Conservation (phyloP, 2,329 filamentous ascomycete species). For the Pseudonectria foliicola region DNA sequence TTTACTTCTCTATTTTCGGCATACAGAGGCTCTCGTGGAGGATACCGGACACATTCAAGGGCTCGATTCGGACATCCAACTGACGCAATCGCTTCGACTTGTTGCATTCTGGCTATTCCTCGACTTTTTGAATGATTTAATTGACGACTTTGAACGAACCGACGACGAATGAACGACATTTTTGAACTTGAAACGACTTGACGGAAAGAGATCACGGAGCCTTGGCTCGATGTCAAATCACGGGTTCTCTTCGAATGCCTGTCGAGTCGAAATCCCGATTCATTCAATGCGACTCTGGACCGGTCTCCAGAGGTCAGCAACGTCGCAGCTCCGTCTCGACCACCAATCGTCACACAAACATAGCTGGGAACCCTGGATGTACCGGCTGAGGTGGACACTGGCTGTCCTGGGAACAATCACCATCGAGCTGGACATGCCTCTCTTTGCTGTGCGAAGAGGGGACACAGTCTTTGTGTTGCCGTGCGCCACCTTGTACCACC, state of each 20-base stretch:
- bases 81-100: slow-evolving; percentile 8
- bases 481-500: slow-evolving; percentile 11
- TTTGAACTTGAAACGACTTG: slow-evolving; percentile 26
- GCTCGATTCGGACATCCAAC: slow-evolving; percentile 33
- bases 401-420: slow-evolving; percentile 35
- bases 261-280: slow-evolving; percentile 19
- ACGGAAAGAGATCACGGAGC: slow-evolving; percentile 21
- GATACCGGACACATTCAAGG: slow-evolving; percentile 20
- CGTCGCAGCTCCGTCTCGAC: slow-evolving; percentile 23
- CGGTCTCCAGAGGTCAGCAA: slow-evolving; percentile 19
- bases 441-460: slow-evolving; percentile 27
- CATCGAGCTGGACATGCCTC: slow-evolving; percentile 22
- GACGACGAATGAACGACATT: slow-evolving; percentile 30
- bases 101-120: slow-evolving; percentile 36
- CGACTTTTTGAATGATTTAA: slow-evolving; percentile 29
- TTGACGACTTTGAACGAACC: slow-evolving; percentile 37
- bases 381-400: slow-evolving; percentile 33
- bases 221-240: slow-evolving; percentile 28
- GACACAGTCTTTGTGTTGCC: slow-evolving; percentile 17
- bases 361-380: slow-evolving; percentile 34
- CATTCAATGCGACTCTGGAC: slow-evolving; percentile 24
- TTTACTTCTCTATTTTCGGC: slow-evolving; percentile 18
- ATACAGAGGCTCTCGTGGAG: slow-evolving; percentile 22
- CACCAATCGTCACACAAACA: slow-evolving; percentile 29
- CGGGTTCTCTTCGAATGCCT: slow-evolving; percentile 22